Conservation (phyloP, 345 rosid genomes). For the Hibiscus mutabilis region DNA sequence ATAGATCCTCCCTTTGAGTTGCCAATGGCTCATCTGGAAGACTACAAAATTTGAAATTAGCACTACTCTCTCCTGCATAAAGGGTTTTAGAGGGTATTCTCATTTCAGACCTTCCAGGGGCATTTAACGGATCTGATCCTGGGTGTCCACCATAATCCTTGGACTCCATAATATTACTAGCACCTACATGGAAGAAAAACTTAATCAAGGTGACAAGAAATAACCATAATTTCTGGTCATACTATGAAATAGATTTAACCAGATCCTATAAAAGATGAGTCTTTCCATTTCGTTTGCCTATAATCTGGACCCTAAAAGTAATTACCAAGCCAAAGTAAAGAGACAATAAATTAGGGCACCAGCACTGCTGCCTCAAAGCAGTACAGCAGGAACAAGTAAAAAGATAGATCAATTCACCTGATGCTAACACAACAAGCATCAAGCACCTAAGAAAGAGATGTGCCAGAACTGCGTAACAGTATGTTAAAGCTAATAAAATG, state of each 20-base stretch:
- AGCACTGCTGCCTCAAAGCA: slow-evolving; percentile 2
- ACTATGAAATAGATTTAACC: neutral
- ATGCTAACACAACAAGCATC: slow-evolving; percentile 6
- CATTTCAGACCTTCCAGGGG: neutral
- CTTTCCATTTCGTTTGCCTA: neutral
- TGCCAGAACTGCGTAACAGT: neutral
- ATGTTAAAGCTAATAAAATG: neutral
- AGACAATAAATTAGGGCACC: neutral
- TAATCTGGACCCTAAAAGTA: neutral
- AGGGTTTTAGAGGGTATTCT: slow-evolving; percentile 7
- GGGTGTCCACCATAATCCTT: slow-evolving; percentile 14
- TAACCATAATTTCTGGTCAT: slow-evolving; percentile 5
- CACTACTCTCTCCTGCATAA: neutral
- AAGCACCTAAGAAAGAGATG: neutral
- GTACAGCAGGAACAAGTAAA: neutral
- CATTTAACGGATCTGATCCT: slow-evolving; percentile 17
- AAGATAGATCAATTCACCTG: neutral
- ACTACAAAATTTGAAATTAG: neutral
- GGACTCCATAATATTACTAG: slow-evolving; percentile 26
- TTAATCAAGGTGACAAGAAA: slow-evolving; percentile 17
- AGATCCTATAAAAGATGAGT: neutral
- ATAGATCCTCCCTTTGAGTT: neutral
- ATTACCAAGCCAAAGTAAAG: neutral
- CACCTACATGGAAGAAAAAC: slow-evolving; percentile 44
- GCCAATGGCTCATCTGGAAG: neutral